Conservation (phyloP, 2,329 filamentous ascomycete genomes). For the Ascochyta koolunga region DNA sequence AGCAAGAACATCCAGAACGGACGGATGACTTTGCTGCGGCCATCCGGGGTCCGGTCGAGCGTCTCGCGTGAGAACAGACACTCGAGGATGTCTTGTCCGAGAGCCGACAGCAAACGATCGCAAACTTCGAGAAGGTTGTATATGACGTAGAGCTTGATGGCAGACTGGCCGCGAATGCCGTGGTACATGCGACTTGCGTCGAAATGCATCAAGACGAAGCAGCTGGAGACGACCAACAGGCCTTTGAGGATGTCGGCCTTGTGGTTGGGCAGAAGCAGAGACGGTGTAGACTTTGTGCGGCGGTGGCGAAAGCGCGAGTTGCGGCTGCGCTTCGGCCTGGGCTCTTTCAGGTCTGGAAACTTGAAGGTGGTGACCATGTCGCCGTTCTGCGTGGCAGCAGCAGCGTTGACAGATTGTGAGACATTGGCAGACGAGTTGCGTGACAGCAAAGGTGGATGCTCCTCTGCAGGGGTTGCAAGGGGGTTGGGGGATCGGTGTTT, state of each 20-base stretch:
- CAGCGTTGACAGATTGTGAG: conserved; percentile 21
- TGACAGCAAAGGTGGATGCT: conserved; percentile 32
- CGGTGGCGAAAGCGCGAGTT: conserved; percentile 62
- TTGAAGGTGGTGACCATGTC: conserved; percentile 30
- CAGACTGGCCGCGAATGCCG: conserved; percentile 92
- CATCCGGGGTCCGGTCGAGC: conserved; percentile 82
- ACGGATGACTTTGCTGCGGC: conserved; percentile 86
- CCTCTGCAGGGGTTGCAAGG: conserved; percentile 37
- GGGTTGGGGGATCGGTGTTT: conserved; percentile 46
- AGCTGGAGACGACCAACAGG: conserved; percentile 84
- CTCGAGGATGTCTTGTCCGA: conserved; percentile 95
- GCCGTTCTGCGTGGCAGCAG: conserved; percentile 32
- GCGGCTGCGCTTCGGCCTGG: conserved; percentile 34
- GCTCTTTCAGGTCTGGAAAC: conserved; percentile 37
- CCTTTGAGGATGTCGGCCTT: conserved; percentile 96
- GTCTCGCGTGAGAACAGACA: conserved; percentile 94
- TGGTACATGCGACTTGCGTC: conserved; percentile 99
- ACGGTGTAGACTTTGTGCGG: conserved; percentile 83
- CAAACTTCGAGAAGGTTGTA: conserved; percentile 96
- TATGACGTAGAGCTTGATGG: conserved; percentile 98
- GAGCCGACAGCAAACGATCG: conserved; percentile 85
- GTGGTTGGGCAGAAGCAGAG: conserved; percentile 81
- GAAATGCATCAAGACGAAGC: conserved; percentile 82
- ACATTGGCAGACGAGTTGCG: conserved; percentile 33
- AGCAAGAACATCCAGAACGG: conserved; percentile 92